phyloP scores from a whole-genome alignment of 2,329 filamentous ascomycete species.

The Pochonia chlamydosporia region DNA sequence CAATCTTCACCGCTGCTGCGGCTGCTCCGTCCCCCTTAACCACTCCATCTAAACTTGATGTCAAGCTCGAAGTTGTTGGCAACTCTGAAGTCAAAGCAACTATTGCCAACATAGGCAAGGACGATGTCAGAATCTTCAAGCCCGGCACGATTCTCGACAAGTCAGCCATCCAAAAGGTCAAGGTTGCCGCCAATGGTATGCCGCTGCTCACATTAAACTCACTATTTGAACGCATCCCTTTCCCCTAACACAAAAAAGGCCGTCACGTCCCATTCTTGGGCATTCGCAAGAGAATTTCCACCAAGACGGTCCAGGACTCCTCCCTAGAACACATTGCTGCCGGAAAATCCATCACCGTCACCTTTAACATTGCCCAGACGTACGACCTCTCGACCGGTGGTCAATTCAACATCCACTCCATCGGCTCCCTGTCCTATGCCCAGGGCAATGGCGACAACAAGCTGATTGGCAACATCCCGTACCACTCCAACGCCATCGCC shows the following conservation, averaged over 20 bases:
- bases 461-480: conserved; percentile 49
- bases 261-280: conserved; percentile 44
- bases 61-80: conserved; percentile 39
- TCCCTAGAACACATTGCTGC: conserved; percentile 44
- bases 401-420: conserved; percentile 47
- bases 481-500: conserved; percentile 53
- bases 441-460: conserved; percentile 42
- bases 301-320: conserved; percentile 35
- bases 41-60: conserved; percentile 35
- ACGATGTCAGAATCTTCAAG: conserved; percentile 44
- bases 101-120: conserved; percentile 46
- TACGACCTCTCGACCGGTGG: conserved; percentile 48
- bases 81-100: conserved; percentile 48
- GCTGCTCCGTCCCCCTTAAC: conserved; percentile 12
- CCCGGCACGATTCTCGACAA: conserved; percentile 47
- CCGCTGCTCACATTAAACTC: conserved; percentile 2
- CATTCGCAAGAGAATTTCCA: conserved; percentile 43
- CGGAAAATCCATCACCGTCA: conserved; percentile 43
- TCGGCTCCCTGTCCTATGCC: conserved; percentile 51
- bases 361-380: conserved; percentile 49
- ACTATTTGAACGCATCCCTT: too few species aligned
- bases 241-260: too few species aligned
- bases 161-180: conserved; percentile 45
- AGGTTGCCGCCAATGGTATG: conserved; percentile 39
- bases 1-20: not conserved